Base-by-base conservation (phyloP, 169 alveolate species). In the Cryptosporidium bovis region DNA sequence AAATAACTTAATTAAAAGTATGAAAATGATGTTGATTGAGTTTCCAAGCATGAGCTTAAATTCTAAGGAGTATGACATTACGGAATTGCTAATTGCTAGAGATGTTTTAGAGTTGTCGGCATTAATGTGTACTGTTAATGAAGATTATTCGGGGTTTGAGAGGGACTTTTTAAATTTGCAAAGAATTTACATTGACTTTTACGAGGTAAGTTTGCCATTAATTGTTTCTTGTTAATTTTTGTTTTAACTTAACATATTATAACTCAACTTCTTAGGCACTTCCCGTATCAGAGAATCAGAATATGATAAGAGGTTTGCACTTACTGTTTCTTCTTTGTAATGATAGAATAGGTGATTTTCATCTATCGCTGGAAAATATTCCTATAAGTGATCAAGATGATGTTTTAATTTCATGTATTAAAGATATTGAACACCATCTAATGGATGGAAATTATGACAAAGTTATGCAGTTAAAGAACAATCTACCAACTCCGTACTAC, bases 401-500 rank as follows among this genome's bases (percentile, higher is more conserved):
- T 65, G 16, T 40, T 27, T 90, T 44, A 24, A 69, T 90, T 16
- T 31, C 60, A 48, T 83, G 53, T 33, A 50, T 90, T n/a, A 90
- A 64, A 36, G 66, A 71, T 27, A 62, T 90, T 16, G 92, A 82
- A 27, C 71, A 69, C 27, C 69, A 71, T 36, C 82, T 90, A 27
- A 55, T 83, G 64, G 92, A 90, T 55, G 92, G 92, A 31, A 90
- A 90, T 55, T 90, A 90, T 62, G 36, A 50, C 24, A 77, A 77
- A 29, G 56, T 77, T 16, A 77, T 77, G 87, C 62, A 77, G 53
- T 48, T 77, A 53, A 33, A 50, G 18, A 60, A 53, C 15, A 33
- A 34, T 18, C 7, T 77, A 34, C 87, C 87, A 18, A 36, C 50
- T n/a, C 64, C 87, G 13, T 36, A 77, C 64, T 77, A 77, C 27